phyloP scores from a whole-genome alignment of 1,284 basidiomycete species.

The Phlebopus sp. region DNA sequence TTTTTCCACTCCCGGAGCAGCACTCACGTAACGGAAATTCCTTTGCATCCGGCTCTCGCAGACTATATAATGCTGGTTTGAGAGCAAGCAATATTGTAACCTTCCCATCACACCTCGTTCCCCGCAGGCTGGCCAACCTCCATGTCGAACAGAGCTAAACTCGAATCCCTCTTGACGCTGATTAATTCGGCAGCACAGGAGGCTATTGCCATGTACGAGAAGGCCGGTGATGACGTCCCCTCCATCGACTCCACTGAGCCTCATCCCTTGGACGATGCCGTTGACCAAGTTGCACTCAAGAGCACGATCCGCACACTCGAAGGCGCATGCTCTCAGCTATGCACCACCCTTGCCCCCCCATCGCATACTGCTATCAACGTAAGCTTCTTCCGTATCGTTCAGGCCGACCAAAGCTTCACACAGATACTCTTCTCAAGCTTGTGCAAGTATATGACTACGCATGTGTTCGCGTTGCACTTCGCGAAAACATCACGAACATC shows the following conservation, averaged over 20 bases:
- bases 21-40: neutral
- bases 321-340: constrained; percentile 28
- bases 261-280: constrained; percentile 23
- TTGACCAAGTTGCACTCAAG: constrained; percentile 25
- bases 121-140: neutral
- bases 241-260: constrained; percentile 20
- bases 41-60: neutral
- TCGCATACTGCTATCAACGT: constrained; percentile 28
- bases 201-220: constrained; percentile 28
- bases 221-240: constrained; percentile 21
- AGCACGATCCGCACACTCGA: constrained; percentile 27
- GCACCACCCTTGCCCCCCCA: constrained; percentile 30
- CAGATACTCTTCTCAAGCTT: constrained; percentile 10
- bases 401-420: neutral
- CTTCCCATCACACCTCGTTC: neutral
- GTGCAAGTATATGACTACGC: constrained; percentile 26
- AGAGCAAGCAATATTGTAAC: no score
- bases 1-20: neutral
- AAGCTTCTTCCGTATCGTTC: neutral
- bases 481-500: constrained; percentile 29
- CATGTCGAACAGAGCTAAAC: constrained; percentile 26
- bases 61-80: neutral
- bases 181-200: constrained; percentile 24
- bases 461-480: constrained; percentile 29
- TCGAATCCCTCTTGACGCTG: constrained; percentile 24